Evolutionary conservation across 768 basidiomycete genomes (phyloP).

Genomic region (Sarcodon sp.): DNA sequence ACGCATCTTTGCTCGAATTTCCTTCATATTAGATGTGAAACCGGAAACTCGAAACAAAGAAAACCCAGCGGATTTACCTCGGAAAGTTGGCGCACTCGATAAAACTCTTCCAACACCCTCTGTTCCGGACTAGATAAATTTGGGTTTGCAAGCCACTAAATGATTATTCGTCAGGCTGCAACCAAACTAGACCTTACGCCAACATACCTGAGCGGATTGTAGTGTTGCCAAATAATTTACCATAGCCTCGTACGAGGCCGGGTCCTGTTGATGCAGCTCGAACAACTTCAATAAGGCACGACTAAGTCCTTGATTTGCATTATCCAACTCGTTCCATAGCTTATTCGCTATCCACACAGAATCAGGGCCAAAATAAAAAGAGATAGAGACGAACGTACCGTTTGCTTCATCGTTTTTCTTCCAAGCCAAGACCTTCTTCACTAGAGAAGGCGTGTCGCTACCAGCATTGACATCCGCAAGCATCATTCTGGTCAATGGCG

Average conservation of each 20-base stretch:
- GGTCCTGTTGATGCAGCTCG: constrained; percentile 32
- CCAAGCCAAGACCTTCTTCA: constrained; percentile 88
- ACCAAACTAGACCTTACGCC: no score
- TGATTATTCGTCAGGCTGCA: background rate
- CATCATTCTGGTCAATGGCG: constrained; percentile 72
- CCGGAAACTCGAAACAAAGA: constrained; percentile 1
- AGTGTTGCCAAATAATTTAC: constrained; percentile 52
- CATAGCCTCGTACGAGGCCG: constrained; percentile 36
- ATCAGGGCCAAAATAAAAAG: background rate
- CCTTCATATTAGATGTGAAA: constrained; percentile 24
- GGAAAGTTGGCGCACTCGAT: constrained; percentile 39
- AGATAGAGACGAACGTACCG: constrained; percentile 23
- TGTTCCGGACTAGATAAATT: constrained; percentile 29
- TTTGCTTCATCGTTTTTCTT: constrained; percentile 39
- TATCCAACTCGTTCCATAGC: constrained; percentile 54
- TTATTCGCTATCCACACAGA: constrained; percentile 30
- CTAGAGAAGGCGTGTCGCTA: constrained; percentile 90
- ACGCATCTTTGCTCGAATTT: constrained; percentile 69
- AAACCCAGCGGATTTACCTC: constrained; percentile 28
- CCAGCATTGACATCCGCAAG: constrained; percentile 95
- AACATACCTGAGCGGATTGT: constrained; percentile 40
- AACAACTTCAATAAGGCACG: constrained; percentile 37
- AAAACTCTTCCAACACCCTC: constrained; percentile 40
- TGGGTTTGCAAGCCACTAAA: constrained; percentile 33
- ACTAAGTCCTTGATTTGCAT: constrained; percentile 48